Evolutionary conservation across 148 eudicot species (phyloP), one percentile per base, ranked within the genome.

Genomic region (Salicornia ramosissima): DNA sequence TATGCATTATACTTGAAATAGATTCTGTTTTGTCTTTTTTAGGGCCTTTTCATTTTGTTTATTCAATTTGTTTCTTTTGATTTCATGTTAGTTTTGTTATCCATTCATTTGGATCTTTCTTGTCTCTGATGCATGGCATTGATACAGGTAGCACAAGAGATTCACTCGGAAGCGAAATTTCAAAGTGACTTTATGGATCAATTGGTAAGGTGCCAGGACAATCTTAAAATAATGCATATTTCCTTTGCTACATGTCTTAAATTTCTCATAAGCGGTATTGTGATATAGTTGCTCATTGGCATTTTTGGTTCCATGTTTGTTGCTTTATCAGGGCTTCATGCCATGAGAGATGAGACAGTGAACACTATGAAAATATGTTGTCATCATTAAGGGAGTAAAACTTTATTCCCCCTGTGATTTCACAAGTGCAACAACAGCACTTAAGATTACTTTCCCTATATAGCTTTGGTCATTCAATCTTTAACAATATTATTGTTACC

Each of bases 101-200:
- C 26, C n/a, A n/a, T n/a, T n/a, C 15, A 22, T 26, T 39, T 56
- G 36, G 26, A 51, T 18, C 42, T 54, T 22, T 42, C 7, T n/a
- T 36, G 45, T 71, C 28, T 70, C 67, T 64, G 56, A 73, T 74
- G 62, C 34, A 13, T 65, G 26, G 47, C 15, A 54, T 40, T 33
- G 24, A 0, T 75, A 79, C 88, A 90, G 96, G 93, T 92, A 69
- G 91, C 96, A 67, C 81, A 85, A 78, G 91, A 87, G 72, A 86
- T 90, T 72, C 82, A 82, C 65, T 68, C 90, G 2, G 94, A 90
- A 78, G 96, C 94, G 0, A 83, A 88, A 76, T 84, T 70, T 74
- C 96, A 88, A 81, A 90, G 82, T 76, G 94, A 86, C 60, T 86
- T 90, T 77, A 81, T 90, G 76, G 87, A 84, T 66, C 90, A 88